Percentiles rank a stretch among this genome's conserved stretches.
phyloP scores from a whole-genome alignment of 2,329 filamentous ascomycete species.

The Neofusicoccum kwambonambiense region DNA sequence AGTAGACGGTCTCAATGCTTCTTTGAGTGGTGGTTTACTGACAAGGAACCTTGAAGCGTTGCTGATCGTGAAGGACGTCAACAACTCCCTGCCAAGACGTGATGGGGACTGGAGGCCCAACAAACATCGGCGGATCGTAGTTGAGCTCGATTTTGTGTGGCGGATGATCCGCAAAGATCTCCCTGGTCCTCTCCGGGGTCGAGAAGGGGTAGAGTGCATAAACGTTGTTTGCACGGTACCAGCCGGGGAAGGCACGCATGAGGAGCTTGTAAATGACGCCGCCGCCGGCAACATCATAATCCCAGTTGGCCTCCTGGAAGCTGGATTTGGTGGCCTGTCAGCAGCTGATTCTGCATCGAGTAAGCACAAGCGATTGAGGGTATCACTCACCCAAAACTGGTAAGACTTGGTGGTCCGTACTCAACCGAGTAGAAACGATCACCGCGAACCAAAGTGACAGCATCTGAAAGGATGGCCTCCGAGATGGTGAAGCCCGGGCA shows the following conservation, averaged over 20 bases:
- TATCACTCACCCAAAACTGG: constrained; percentile 21
- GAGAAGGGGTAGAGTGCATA: constrained; percentile 33
- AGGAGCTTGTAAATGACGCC: constrained; percentile 23
- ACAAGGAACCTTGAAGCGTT: constrained; percentile 31
- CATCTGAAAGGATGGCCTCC: constrained; percentile 45
- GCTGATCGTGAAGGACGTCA: constrained; percentile 27
- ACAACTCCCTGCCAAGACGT: constrained; percentile 26
- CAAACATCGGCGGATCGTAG: constrained; percentile 25
- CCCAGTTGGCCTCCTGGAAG: constrained; percentile 18
- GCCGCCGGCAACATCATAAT: constrained; percentile 20
- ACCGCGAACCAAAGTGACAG: constrained; percentile 38
- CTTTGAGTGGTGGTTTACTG: not conserved
- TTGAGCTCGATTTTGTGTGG: constrained; percentile 23
- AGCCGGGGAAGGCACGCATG: constrained; percentile 24
- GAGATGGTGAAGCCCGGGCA: constrained; percentile 60
- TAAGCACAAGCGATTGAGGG: no score
- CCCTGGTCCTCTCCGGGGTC: constrained; percentile 22
- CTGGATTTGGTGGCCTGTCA: not conserved
- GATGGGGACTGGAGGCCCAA: constrained; percentile 21
- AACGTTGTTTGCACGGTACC: constrained; percentile 26
- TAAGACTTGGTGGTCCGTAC: constrained; percentile 34
- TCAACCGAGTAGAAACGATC: constrained; percentile 26
- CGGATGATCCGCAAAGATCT: constrained; percentile 22
- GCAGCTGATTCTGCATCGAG: not conserved
- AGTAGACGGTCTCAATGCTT: not conserved